Evolutionary conservation across 1,284 basidiomycete genomes (phyloP).

Genomic region (Heliocybe sulcata): DNA sequence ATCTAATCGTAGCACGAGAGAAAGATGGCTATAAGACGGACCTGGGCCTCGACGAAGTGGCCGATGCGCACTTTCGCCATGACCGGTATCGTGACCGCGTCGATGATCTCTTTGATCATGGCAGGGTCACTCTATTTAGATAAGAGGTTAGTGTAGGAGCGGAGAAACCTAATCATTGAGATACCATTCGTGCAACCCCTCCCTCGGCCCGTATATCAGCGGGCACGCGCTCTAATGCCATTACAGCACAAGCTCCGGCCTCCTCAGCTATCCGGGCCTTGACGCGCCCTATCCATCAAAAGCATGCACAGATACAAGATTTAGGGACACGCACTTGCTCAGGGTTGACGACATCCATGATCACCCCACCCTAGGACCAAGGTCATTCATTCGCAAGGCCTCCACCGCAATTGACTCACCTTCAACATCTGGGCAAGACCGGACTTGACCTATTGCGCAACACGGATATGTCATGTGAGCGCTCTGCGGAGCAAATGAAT

Average conservation of each 20-base stretch:
- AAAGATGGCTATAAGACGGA: constrained; percentile 22
- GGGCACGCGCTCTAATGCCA: constrained; percentile 95
- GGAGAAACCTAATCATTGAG: constrained; percentile 13
- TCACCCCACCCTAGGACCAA: constrained; percentile 69
- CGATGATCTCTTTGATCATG: constrained; percentile 96
- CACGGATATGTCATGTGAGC: constrained; percentile 3
- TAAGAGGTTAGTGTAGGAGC: background rate
- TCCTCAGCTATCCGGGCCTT: constrained; percentile 96
- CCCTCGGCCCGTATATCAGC: constrained; percentile 90
- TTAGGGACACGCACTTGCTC: constrained; percentile 50
- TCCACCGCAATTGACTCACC: constrained; percentile 30
- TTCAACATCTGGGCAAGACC: constrained; percentile 95
- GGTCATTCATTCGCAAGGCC: background rate
- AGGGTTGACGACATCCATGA: constrained; percentile 87
- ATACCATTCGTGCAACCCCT: constrained; percentile 90
- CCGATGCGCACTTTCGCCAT: constrained; percentile 97
- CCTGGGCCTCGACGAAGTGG: constrained; percentile 94
- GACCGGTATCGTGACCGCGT: constrained; percentile 85
- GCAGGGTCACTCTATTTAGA: constrained; percentile 77
- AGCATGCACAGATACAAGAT: constrained; percentile 12
- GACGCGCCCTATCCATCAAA: background rate
- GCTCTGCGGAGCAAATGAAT: constrained; percentile 1
- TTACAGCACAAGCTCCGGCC: constrained; percentile 96
- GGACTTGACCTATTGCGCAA: constrained; percentile 69
- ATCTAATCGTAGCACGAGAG: background rate